A percentile compares a stretch with the other conserved stretches of the same genome.
These are phyloP conservation scores for Fusarium sp. DNA, from an alignment of 2,329 filamentous ascomycete species.

Conservation along the genomic window DNA sequence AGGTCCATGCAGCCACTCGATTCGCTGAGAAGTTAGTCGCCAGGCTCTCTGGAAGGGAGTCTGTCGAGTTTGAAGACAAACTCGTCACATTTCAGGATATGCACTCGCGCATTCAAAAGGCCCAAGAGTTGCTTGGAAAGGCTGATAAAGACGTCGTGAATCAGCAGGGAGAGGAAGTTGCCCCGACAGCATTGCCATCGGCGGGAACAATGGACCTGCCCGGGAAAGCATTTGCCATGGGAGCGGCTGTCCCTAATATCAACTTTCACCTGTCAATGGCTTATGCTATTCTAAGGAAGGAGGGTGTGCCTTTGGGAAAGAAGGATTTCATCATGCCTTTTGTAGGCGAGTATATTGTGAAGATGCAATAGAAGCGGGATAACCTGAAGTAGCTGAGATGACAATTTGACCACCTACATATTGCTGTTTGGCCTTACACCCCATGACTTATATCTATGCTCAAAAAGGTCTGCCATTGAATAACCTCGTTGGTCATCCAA, in stretches of 20 bases:
- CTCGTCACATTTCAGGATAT: constrained; percentile 44
- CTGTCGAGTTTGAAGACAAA: constrained; percentile 39
- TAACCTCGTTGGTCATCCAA: too few relatives aligned
- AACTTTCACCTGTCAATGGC: constrained; percentile 67
- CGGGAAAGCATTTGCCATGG: constrained; percentile 53
- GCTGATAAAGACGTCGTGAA: constrained; percentile 48
- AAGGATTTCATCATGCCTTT: constrained; percentile 56
- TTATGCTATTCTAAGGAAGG: constrained; percentile 67
- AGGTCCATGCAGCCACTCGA: constrained; percentile 46
- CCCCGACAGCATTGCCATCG: constrained; percentile 36
- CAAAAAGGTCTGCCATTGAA: not conserved
- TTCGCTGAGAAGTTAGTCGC: constrained; percentile 42
- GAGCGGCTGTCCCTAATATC: constrained; percentile 64
- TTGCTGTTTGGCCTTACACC: not conserved
- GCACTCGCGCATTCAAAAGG: constrained; percentile 44
- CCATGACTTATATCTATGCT: not conserved
- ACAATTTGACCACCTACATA: not conserved
- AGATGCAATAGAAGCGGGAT: constrained; percentile 5
- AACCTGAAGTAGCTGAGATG: not conserved
- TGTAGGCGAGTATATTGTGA: constrained; percentile 33
- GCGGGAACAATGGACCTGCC: constrained; percentile 32
- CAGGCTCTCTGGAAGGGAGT: constrained; percentile 43
- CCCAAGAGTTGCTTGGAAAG: constrained; percentile 38
- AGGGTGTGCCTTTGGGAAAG: constrained; percentile 70
- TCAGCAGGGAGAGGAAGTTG: constrained; percentile 39